Conservation (phyloP, 1,139 yeast genomes). For the Saccharomycopsis hybrid region DNA sequence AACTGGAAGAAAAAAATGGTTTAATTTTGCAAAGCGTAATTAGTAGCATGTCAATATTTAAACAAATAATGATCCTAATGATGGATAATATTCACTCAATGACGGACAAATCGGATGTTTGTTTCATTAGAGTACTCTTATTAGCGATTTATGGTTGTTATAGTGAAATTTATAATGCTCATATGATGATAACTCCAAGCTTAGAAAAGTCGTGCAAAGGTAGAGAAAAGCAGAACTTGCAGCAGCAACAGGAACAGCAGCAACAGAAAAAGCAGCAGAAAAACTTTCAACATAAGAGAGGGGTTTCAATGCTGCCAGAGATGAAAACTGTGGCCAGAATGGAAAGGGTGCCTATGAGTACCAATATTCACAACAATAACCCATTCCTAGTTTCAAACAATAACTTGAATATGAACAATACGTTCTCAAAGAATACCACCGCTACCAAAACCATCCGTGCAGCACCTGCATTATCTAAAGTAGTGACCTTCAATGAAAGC, state of each 20-base stretch:
- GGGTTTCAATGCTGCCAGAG: no score
- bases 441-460: no score
- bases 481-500: no score
- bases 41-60: not conserved
- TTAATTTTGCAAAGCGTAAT: not conserved
- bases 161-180: slow-evolving; percentile 41
- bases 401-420: no score
- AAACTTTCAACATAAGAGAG: no score
- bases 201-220: not conserved
- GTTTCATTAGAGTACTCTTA: slow-evolving; percentile 43
- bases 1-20: no score
- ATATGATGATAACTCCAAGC: slow-evolving; percentile 30
- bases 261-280: no score
- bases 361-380: not conserved
- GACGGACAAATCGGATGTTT: slow-evolving; percentile 39
- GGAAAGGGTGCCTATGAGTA: not conserved
- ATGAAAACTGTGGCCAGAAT: not conserved
- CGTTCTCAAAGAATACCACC: no score
- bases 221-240: not conserved
- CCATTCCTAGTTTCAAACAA: no score
- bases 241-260: not conserved
- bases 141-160: slow-evolving; percentile 41
- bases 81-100: slow-evolving; percentile 33
- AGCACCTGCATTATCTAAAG: no score
- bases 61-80: slow-evolving; percentile 2